These are phyloP conservation scores for Chloromonas sp. DNA, from an alignment of 163 green algal genomes.

Conservation along the genomic window DNA sequence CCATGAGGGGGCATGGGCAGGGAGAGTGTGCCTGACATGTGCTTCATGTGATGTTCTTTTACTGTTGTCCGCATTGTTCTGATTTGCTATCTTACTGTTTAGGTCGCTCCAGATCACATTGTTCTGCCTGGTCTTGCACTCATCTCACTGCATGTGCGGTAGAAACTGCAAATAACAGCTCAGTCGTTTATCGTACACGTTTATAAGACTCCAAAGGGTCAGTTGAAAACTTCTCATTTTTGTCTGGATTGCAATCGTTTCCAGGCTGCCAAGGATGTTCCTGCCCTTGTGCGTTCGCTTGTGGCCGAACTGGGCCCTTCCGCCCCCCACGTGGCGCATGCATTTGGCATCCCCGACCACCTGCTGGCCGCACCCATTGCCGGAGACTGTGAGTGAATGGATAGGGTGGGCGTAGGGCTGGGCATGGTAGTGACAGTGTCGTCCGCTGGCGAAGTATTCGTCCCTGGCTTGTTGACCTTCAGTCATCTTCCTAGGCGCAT, in stretches of 20 bases:
- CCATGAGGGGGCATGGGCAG: too few relatives aligned
- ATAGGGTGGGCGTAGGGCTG: too few relatives aligned
- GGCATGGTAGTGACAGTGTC: too few relatives aligned
- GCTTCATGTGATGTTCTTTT: too few relatives aligned
- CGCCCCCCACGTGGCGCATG: constrained; percentile 50
- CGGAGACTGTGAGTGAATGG: constrained; percentile 51
- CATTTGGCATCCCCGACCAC: constrained; percentile 81
- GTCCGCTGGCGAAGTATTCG: too few relatives aligned
- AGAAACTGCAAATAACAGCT: not conserved
- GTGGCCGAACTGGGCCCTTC: constrained; percentile 46
- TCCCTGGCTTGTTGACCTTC: too few relatives aligned
- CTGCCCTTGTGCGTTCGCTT: constrained; percentile 41
- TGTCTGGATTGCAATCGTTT: not conserved
- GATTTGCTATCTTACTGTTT: too few relatives aligned
- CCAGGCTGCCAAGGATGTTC: constrained; percentile 36
- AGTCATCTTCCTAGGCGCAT: too few relatives aligned
- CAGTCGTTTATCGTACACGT: not conserved
- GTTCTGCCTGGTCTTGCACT: not conserved
- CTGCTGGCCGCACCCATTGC: constrained; percentile 79
- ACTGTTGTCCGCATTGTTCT: too few relatives aligned
- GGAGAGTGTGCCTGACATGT: too few relatives aligned
- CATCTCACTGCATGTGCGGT: not conserved
- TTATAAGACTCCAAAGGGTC: not conserved
- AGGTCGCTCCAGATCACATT: not conserved
- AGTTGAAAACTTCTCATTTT: not conserved